Conservation (phyloP, 2,329 filamentous ascomycete genomes). For the Arthrinium puccinioides region DNA sequence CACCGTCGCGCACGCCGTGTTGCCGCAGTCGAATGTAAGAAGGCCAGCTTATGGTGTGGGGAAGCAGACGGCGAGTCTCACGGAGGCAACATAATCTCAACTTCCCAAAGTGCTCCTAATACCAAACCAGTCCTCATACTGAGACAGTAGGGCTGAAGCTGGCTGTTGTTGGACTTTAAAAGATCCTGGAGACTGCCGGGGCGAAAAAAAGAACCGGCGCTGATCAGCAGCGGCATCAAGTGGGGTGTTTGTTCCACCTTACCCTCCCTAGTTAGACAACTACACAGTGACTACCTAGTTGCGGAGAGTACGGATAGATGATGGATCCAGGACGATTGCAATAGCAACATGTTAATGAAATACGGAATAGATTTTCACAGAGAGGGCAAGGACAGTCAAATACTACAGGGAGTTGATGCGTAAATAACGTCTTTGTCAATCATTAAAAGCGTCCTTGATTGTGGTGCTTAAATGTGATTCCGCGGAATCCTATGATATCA, state of each 20-base stretch:
- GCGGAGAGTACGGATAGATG: no score
- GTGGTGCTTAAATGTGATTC: not conserved
- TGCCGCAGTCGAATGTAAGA: no score
- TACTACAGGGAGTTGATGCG: not conserved
- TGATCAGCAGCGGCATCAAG: no score
- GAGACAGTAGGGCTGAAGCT: not conserved
- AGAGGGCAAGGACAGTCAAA: no score
- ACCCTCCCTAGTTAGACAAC: not conserved
- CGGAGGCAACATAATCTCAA: conserved; percentile 14
- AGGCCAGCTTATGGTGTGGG: not conserved
- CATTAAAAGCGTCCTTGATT: not conserved
- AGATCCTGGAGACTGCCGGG: no score
- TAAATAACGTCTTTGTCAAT: not conserved
- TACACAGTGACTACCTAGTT: no score
- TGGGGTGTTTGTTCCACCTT: no score
- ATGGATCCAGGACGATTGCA: not conserved
- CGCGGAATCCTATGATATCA: conserved; percentile 1
- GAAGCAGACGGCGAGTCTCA: conserved; percentile 5
- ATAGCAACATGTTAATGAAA: not conserved
- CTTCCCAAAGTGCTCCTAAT: conserved; percentile 4
- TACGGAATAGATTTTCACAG: no score
- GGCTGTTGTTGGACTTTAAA: not conserved
- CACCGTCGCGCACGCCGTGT: no score
- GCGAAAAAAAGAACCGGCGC: no score
- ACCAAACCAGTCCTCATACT: conserved; percentile 9